Conservation (phyloP, 192 early-diverging fungal genomes). For the Podila verticillata region DNA sequence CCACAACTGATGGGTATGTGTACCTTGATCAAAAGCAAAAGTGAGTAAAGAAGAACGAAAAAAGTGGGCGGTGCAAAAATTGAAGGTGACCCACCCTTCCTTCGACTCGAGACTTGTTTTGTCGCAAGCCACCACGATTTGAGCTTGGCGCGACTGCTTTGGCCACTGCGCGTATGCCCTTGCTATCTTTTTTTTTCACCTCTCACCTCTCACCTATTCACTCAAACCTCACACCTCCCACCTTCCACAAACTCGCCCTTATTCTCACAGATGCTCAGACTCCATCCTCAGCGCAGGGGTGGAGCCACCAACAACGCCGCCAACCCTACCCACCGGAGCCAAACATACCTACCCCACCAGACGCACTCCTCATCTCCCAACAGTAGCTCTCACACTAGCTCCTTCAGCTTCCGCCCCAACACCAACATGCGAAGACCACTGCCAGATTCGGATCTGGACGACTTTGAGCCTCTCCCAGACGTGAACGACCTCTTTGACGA, state of each 20-base stretch:
- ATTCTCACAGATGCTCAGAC: slow-evolving; percentile 11
- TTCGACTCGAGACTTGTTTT: neutral
- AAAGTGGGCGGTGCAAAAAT: slow-evolving; percentile 8
- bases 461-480: slow-evolving; percentile 7
- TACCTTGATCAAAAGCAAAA: slow-evolving; percentile 54
- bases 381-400: neutral
- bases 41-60: slow-evolving; percentile 18
- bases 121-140: neutral
- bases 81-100: slow-evolving; percentile 1
- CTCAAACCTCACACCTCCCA: neutral
- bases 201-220: neutral
- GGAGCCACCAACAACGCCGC: neutral
- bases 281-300: slow-evolving; percentile 21
- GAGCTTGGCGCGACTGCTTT: no score
- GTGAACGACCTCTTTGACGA: slow-evolving; percentile 3
- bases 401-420: neutral
- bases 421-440: neutral
- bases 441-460: neutral
- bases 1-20: neutral
- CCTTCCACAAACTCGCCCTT: neutral
- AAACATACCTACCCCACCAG: neutral
- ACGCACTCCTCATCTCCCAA: neutral
- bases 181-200: no score
- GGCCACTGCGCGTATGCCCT: neutral
- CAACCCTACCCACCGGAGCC: neutral